These are phyloP conservation scores for Colletotrichum tofieldiae DNA, from an alignment of 2,329 filamentous ascomycete species.

Conservation along the genomic window DNA sequence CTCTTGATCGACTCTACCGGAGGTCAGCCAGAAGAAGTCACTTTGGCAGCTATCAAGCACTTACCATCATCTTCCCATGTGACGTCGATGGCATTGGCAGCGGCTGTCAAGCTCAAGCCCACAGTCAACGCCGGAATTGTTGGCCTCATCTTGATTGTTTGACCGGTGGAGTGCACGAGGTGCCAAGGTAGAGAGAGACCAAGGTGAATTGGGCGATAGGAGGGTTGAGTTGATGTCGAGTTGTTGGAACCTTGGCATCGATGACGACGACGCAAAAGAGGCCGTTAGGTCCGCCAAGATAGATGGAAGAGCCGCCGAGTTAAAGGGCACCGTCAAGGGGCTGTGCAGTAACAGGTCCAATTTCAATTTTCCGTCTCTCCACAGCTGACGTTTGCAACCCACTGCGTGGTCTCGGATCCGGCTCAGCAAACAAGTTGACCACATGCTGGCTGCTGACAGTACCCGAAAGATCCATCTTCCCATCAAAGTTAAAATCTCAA, in stretches of 20 bases:
- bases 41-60: neutral
- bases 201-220: neutral
- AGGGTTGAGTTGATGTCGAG: conserved; percentile 2
- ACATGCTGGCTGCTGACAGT: neutral
- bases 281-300: conserved; percentile 9
- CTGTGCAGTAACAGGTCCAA: conserved; percentile 36
- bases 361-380: conserved; percentile 40
- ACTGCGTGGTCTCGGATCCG: conserved; percentile 4
- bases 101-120: conserved; percentile 21
- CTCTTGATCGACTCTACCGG: conserved; percentile 52
- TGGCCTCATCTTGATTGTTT: conserved; percentile 25
- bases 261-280: conserved; percentile 13
- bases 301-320: conserved; percentile 11
- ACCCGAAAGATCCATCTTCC: neutral
- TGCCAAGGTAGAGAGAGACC: neutral
- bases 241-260: conserved; percentile 24
- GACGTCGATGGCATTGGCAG: conserved; percentile 23
- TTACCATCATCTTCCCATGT: conserved; percentile 29
- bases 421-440: neutral
- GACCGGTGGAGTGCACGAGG: neutral
- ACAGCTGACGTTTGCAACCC: conserved; percentile 41
- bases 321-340: conserved; percentile 23
- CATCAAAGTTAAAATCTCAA: too few relatives aligned
- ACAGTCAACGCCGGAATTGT: conserved; percentile 7
- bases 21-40: neutral